These are phyloP conservation scores for Globisporangium apiculatum DNA, from an alignment of 352 stramenopile genomes.

Conservation along the genomic window DNA sequence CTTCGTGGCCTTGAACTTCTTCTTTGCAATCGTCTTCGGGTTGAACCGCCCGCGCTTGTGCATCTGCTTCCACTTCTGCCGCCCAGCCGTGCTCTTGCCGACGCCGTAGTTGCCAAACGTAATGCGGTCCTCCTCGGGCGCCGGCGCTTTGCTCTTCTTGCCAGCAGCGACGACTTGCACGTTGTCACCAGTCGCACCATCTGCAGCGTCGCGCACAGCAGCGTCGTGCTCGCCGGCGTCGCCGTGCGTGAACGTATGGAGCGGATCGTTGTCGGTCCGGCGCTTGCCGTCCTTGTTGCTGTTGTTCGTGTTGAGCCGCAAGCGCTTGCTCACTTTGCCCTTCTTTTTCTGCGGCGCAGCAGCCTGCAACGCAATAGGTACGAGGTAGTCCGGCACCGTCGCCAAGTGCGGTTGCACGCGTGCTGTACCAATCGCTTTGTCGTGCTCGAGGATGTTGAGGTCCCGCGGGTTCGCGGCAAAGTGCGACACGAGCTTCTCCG, in stretches of 20 bases:
- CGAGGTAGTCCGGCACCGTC: conserved; percentile 96
- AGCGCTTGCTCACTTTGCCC: conserved; percentile 72
- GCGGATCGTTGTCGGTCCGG: conserved; percentile 94
- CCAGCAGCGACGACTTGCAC: conserved; percentile 1
- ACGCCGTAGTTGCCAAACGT: conserved; percentile 87
- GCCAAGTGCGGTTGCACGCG: conserved; percentile 93
- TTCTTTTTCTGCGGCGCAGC: conserved; percentile 73
- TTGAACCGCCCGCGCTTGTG: conserved; percentile 91
- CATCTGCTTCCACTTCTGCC: conserved; percentile 92
- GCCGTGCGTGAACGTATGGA: conserved; percentile 91
- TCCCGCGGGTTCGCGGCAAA: conserved; percentile 97
- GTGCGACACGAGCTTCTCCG: conserved; percentile 92
- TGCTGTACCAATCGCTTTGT: conserved; percentile 92
- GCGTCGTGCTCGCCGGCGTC: conserved; percentile 40
- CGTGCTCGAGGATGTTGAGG: conserved; percentile 94
- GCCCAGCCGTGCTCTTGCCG: conserved; percentile 89
- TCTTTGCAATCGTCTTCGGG: conserved; percentile 86
- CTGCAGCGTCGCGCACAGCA: conserved; percentile 14
- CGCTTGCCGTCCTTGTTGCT: conserved; percentile 64
- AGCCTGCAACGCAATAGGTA: conserved; percentile 93
- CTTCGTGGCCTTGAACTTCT: conserved; percentile 68
- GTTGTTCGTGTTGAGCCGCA: conserved; percentile 26
- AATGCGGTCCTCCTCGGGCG: conserved; percentile 73
- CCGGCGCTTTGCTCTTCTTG: conserved; percentile 34
- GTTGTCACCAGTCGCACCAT: conserved; percentile 30